Evolutionary conservation across 2,329 filamentous ascomycete genomes (phyloP).

Genomic region (Exophiala alcalophila): DNA sequence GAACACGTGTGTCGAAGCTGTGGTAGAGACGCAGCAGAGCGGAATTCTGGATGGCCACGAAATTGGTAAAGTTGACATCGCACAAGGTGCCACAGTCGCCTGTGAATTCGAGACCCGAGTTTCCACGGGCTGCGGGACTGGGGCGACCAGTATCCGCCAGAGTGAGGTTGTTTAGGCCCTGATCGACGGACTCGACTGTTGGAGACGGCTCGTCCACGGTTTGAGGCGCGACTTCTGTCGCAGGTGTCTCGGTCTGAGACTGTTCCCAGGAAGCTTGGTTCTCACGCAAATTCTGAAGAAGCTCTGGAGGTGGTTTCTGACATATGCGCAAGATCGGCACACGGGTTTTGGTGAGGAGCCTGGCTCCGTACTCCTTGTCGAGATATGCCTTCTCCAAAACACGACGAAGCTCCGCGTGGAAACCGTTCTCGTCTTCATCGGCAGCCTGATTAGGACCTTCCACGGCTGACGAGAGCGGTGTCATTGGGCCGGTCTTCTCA

Average conservation of each 20-base stretch:
- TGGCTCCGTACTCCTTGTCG: conserved; percentile 68
- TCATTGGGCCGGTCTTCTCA: not conserved
- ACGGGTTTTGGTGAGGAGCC: conserved; percentile 72
- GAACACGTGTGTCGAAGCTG: conserved; percentile 71
- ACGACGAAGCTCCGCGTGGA: conserved; percentile 50
- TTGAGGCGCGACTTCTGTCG: not conserved
- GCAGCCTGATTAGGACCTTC: not conserved
- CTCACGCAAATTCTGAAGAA: conserved; percentile 60
- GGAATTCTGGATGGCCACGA: conserved; percentile 80
- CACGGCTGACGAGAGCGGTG: no score
- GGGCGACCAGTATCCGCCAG: conserved; percentile 23
- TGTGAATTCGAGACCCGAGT: conserved; percentile 70
- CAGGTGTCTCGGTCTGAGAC: conserved; percentile 2
- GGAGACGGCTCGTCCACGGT: conserved; percentile 7
- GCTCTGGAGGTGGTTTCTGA: conserved; percentile 61
- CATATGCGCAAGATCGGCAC: conserved; percentile 89
- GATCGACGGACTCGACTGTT: conserved; percentile 10
- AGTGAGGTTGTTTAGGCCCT: conserved; percentile 14
- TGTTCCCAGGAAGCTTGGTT: conserved; percentile 48
- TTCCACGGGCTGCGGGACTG: conserved; percentile 46
- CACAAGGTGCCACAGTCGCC: conserved; percentile 78
- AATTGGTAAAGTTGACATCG: conserved; percentile 88
- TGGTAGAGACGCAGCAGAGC: conserved; percentile 79
- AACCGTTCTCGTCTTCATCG: conserved; percentile 11
- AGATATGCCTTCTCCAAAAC: conserved; percentile 73